These are phyloP conservation scores for Cenchrus fungigraminus DNA, from an alignment of 176 grass and related monocot species.

Conservation along the genomic window DNA sequence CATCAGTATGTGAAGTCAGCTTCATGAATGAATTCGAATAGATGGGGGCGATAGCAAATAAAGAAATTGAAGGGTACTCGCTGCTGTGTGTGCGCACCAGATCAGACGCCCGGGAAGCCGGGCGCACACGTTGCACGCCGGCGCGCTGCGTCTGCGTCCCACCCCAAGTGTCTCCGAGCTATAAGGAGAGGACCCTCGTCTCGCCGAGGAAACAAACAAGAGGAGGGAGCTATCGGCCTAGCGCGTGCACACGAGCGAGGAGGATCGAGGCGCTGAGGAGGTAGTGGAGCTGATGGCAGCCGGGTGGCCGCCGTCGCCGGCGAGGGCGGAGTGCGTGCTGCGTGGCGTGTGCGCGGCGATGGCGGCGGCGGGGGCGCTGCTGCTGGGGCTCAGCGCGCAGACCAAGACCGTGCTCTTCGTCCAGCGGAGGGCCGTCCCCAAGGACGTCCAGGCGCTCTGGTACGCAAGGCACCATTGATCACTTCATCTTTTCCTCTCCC, in stretches of 20 bases:
- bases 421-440: conserved; percentile 59
- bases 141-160: background rate
- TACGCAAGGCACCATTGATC: background rate
- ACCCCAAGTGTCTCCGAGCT: background rate
- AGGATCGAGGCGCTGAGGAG: background rate
- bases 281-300: background rate
- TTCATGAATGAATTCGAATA: background rate
- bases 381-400: conserved; percentile 66
- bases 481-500: background rate
- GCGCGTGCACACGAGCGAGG: background rate
- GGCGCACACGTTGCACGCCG: background rate
- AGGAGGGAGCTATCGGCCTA: no score
- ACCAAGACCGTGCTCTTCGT: conserved; percentile 72
- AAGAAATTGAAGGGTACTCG: background rate
- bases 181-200: background rate
- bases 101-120: background rate
- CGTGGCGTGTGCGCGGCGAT: conserved; percentile 48
- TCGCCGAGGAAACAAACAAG: no score
- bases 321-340: conserved; percentile 47
- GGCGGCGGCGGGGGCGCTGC: conserved; percentile 56
- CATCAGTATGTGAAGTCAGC: background rate
- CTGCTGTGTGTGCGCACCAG: background rate
- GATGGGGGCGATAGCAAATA: no score
- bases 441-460: conserved; percentile 79
- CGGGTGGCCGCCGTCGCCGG: background rate